Evolutionary conservation across 163 green algal species (phyloP), one percentile per base, ranked within the genome.

Genomic region (Coccomyxa subellipsoidea): DNA sequence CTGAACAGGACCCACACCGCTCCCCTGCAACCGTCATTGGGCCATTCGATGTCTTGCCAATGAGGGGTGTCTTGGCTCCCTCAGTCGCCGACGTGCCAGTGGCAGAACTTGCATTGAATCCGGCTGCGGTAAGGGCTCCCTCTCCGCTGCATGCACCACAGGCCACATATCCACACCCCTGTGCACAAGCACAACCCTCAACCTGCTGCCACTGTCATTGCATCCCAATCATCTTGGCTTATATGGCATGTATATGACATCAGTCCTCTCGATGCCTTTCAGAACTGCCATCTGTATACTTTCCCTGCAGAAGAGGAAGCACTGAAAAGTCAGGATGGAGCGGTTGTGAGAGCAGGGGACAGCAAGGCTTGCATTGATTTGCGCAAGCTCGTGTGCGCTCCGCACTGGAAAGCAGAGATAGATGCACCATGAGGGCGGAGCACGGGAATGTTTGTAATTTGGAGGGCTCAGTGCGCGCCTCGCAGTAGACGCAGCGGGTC

Each of bases 151-250:
- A 99, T 69, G 89, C 87, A 7, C 94, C 96, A 81, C 96, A 99
- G 23, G 90, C 92, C 80, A 99, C 83, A 91, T 99, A 99, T 15
- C 95, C 95, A 0, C 91, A 93, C 76, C 95, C 95, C 78, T 94
- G 83, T n/a, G 54, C 9, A 54, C 69, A 15, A 0, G 7, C 25
- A 39, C 32, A 59, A 39, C n/a, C 15, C 35, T 15, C n/a, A 6
- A 9, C 9, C 35, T 79, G 72, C 37, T 53, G 31, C 1, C 29
- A 8, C 12, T 54, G 27, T 36, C 32, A 21, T 38, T 47, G 35
- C 36, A 34, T 47, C 35, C 6, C 18, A 47, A 21, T 78, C 31
- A 9, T 23, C 12, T 7, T 53, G 2, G 36, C 72, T 34, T 53
- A 79, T 2, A 38, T 59, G n/a, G 29, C n/a, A n/a, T 53, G 32